Evolutionary conservation across 2,329 filamentous ascomycete genomes (phyloP).

Genomic region (Xylaria sp.): DNA sequence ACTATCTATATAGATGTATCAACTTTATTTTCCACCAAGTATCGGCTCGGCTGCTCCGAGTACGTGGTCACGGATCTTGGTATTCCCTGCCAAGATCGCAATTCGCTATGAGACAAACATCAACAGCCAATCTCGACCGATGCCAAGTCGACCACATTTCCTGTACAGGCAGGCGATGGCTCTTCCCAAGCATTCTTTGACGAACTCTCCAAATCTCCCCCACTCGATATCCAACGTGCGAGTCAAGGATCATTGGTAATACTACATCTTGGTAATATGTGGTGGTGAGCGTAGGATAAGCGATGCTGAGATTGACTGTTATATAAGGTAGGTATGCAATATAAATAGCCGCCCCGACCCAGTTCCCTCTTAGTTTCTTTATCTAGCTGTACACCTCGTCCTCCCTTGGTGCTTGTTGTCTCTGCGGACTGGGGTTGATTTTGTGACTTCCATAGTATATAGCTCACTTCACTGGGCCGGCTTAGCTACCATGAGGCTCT

Average conservation of each 20-base stretch:
- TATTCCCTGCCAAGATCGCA: conserved; percentile 27
- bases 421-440: neutral
- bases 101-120: conserved; percentile 8
- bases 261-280: conserved; percentile 11
- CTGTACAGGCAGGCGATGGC: conserved; percentile 31
- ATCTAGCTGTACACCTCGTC: neutral
- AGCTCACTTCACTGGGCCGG: conserved; percentile 5
- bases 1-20: neutral
- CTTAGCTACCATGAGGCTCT: conserved; percentile 38
- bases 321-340: neutral
- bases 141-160: conserved; percentile 35
- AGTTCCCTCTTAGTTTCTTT: conserved; percentile 7
- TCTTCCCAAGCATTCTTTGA: conserved; percentile 20
- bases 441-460: neutral
- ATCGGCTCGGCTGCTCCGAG: neutral
- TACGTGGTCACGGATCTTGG: conserved; percentile 16
- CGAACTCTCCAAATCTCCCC: conserved; percentile 27
- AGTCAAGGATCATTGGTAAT: conserved; percentile 20
- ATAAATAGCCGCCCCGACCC: conserved; percentile 1
- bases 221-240: conserved; percentile 21
- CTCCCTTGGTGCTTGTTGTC: conserved; percentile 6
- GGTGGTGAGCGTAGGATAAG: conserved; percentile 16
- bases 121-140: conserved; percentile 28
- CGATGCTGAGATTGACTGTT: conserved; percentile 3
- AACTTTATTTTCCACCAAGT: neutral